These are phyloP conservation scores for Candida sphagnicola DNA, from an alignment of 805 yeast genomes.

Conservation along the genomic window DNA sequence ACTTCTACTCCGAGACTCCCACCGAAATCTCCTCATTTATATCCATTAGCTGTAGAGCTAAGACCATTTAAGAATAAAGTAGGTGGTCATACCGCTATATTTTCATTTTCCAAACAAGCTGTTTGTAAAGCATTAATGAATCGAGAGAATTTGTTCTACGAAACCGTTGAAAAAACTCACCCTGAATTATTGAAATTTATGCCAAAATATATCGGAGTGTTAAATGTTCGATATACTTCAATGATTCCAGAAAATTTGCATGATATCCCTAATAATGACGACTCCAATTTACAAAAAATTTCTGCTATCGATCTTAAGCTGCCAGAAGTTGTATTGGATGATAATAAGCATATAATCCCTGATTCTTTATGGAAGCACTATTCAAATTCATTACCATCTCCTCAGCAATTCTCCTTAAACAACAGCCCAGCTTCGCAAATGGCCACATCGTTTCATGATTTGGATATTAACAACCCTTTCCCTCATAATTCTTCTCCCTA, in stretches of 20 bases:
- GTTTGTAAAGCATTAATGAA: conserved; percentile 92
- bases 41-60: conserved; percentile 79
- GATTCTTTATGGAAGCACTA: conserved; percentile 67
- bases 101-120: conserved; percentile 84
- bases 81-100: conserved; percentile 98
- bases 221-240: conserved; percentile 80
- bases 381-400: conserved; percentile 31
- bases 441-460: neutral
- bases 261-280: neutral
- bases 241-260: conserved; percentile 29
- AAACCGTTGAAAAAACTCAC: conserved; percentile 74
- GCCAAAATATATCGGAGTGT: conserved; percentile 93
- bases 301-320: neutral
- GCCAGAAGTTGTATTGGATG: conserved; percentile 88
- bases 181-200: conserved; percentile 74
- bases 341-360: conserved; percentile 89
- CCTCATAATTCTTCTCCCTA: conserved; percentile 7
- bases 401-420: conserved; percentile 7
- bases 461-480: neutral
- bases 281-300: neutral
- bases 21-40: conserved; percentile 28
- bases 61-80: conserved; percentile 91
- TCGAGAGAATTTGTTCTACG: conserved; percentile 90
- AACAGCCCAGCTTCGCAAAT: neutral
- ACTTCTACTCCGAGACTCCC: neutral